Evolutionary conservation across 2,329 filamentous ascomycete genomes (phyloP).

Genomic region (Ophiocordyceps unilateralis): DNA sequence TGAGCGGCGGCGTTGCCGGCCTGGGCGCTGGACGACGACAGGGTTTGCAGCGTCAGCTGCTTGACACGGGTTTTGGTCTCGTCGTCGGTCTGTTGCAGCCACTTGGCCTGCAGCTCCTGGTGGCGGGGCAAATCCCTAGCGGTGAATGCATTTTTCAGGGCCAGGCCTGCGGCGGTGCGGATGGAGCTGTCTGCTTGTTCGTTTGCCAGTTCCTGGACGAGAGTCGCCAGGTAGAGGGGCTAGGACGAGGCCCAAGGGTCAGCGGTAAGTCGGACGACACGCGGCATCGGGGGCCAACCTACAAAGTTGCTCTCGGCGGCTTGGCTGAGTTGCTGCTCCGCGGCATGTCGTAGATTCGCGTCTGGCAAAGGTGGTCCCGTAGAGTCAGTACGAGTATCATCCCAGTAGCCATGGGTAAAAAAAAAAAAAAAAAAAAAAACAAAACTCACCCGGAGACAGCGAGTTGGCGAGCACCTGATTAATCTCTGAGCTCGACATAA

Average conservation of each 20-base stretch:
- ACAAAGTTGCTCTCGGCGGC: slow-evolving; percentile 95
- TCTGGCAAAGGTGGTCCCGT: slow-evolving; percentile 36
- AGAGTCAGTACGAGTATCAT: slow-evolving; percentile 13
- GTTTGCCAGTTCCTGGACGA: slow-evolving; percentile 88
- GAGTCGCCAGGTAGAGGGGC: slow-evolving; percentile 82
- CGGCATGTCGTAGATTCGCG: slow-evolving; percentile 72
- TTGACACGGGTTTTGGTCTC: slow-evolving; percentile 80
- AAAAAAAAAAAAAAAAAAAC: slow-evolving; percentile 1
- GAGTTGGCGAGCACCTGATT: slow-evolving; percentile 96
- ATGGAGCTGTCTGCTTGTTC: slow-evolving; percentile 69
- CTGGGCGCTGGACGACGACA: slow-evolving; percentile 61
- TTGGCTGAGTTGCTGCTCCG: slow-evolving; percentile 85
- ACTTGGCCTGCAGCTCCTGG: slow-evolving; percentile 83
- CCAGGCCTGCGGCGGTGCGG: slow-evolving; percentile 85
- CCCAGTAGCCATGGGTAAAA: background rate
- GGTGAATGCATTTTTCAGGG: slow-evolving; percentile 95
- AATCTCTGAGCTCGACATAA: slow-evolving; percentile 73
- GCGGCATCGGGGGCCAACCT: slow-evolving; percentile 17
- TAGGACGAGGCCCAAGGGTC: slow-evolving; percentile 18
- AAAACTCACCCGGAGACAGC: slow-evolving; percentile 69
- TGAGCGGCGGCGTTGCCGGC: slow-evolving; percentile 83
- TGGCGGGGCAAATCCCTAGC: slow-evolving; percentile 78
- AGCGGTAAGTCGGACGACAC: background rate
- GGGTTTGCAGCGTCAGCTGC: slow-evolving; percentile 73
- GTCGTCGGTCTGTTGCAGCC: slow-evolving; percentile 66